phyloP scores from a whole-genome alignment of 1,139 yeast species.

The Candida sojae region DNA sequence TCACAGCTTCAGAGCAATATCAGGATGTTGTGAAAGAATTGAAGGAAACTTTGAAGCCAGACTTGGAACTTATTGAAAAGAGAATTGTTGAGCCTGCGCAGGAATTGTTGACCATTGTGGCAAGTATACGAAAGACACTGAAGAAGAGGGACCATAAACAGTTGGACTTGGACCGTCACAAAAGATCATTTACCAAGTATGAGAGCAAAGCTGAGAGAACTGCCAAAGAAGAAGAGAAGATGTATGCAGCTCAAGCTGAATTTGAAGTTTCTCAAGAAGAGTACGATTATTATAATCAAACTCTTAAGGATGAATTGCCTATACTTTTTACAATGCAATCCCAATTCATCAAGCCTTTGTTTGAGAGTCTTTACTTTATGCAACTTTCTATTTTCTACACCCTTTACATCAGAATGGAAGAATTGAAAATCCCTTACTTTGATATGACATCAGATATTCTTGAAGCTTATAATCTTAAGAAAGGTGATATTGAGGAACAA shows the following conservation, averaged over 20 bases:
- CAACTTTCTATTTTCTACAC: slow-evolving; percentile 96
- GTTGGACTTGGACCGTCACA: slow-evolving; percentile 87
- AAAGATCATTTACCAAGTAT: slow-evolving; percentile 64
- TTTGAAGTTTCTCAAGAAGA: slow-evolving; percentile 92
- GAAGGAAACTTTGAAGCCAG: slow-evolving; percentile 86
- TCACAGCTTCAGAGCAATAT: slow-evolving; percentile 90
- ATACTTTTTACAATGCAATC: slow-evolving; percentile 83
- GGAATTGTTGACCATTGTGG: slow-evolving; percentile 80
- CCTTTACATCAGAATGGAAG: slow-evolving; percentile 86
- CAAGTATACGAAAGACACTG: slow-evolving; percentile 86
- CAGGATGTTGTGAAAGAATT: slow-evolving; percentile 83
- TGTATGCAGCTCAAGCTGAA: slow-evolving; percentile 88
- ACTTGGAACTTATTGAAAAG: slow-evolving; percentile 86
- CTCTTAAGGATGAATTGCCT: slow-evolving; percentile 90
- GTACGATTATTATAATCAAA: slow-evolving; percentile 91
- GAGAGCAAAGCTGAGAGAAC: slow-evolving; percentile 83
- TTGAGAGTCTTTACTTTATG: slow-evolving; percentile 94
- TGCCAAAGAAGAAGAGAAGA: slow-evolving; percentile 85
- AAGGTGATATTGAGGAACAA: slow-evolving; percentile 88
- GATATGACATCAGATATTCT: slow-evolving; percentile 81
- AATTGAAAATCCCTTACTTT: slow-evolving; percentile 94
- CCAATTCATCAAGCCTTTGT: slow-evolving; percentile 88
- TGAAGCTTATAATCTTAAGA: slow-evolving; percentile 74
- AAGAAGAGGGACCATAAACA: slow-evolving; percentile 95
- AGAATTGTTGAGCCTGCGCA: slow-evolving; percentile 91